phyloP scores from a whole-genome alignment of 1,284 basidiomycete species.

The Marasmius oreades region DNA sequence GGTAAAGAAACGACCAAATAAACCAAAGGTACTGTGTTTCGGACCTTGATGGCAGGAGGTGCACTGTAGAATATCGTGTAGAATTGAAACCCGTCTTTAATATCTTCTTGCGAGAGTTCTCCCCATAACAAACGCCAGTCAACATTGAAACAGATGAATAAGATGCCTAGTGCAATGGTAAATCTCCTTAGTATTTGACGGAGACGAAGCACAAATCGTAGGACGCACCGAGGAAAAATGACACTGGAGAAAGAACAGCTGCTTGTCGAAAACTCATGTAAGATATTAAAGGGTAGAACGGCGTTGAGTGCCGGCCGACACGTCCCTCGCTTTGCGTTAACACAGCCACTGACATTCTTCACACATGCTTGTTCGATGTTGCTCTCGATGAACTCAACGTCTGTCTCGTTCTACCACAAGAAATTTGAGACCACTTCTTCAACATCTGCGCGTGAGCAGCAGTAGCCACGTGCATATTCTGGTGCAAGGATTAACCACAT shows the following conservation, averaged over 20 bases:
- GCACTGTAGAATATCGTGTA: conserved; percentile 90
- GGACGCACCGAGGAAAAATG: conserved; percentile 72
- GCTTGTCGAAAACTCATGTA: conserved; percentile 84
- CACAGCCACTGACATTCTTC: background rate
- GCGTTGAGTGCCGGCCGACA: background rate
- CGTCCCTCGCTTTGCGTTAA: background rate
- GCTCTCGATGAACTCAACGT: too few species aligned
- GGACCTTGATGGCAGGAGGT: conserved; percentile 84
- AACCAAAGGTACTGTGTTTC: conserved; percentile 15
- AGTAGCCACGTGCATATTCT: too few species aligned
- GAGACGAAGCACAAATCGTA: conserved; percentile 18
- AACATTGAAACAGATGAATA: conserved; percentile 85
- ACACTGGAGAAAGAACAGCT: conserved; percentile 76
- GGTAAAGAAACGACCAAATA: background rate
- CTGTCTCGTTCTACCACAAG: too few species aligned
- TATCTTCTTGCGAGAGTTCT: conserved; percentile 54
- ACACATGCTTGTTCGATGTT: too few species aligned
- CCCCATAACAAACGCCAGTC: conserved; percentile 82
- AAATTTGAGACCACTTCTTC: too few species aligned
- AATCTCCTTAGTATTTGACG: too few species aligned
- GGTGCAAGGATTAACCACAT: too few species aligned
- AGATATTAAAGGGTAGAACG: conserved; percentile 15
- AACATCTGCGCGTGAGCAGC: too few species aligned
- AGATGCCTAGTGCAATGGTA: conserved; percentile 52
- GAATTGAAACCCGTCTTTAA: conserved; percentile 79